These are phyloP conservation scores for Potentilla sterilis DNA, from an alignment of 306 rosid genomes.

Conservation along the genomic window DNA sequence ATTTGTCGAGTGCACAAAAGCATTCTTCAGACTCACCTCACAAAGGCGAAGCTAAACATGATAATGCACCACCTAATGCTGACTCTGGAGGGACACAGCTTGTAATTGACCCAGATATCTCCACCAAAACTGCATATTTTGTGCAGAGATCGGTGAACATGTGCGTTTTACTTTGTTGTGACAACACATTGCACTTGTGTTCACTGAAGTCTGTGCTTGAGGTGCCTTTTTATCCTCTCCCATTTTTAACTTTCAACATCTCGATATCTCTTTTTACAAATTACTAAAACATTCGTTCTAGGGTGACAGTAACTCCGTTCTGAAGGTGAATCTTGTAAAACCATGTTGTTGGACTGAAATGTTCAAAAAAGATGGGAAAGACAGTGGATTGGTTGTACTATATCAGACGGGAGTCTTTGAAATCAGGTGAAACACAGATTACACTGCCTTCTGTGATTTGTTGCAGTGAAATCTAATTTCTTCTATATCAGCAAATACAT, in stretches of 20 bases:
- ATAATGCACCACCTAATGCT: conserved; percentile 29
- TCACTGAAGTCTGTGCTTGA: conserved; percentile 51
- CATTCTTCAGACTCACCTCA: conserved; percentile 30
- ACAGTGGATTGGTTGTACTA: conserved; percentile 51
- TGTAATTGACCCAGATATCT: conserved; percentile 37
- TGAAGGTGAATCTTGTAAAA: conserved; percentile 54
- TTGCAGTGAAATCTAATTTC: not conserved
- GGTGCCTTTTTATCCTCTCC: conserved; percentile 44
- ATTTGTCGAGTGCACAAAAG: conserved; percentile 42
- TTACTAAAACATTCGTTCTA: conserved; percentile 34
- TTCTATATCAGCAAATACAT: conserved; percentile 10
- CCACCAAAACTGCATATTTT: conserved; percentile 32
- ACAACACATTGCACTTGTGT: conserved; percentile 56
- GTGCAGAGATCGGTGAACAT: conserved; percentile 39
- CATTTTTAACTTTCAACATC: conserved; percentile 24
- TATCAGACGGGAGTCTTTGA: conserved; percentile 77
- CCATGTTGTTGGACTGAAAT: conserved; percentile 74
- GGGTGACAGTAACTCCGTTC: conserved; percentile 55
- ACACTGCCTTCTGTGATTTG: conserved; percentile 18
- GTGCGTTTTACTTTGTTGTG: conserved; percentile 60
- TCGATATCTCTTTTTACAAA: conserved; percentile 22
- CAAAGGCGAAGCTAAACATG: conserved; percentile 32
- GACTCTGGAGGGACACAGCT: conserved; percentile 44
- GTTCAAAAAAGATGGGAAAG: conserved; percentile 61
- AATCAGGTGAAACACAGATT: conserved; percentile 58